Evolutionary conservation across 164 flowering plant genomes (phyloP).

Genomic region (Sedum album): DNA sequence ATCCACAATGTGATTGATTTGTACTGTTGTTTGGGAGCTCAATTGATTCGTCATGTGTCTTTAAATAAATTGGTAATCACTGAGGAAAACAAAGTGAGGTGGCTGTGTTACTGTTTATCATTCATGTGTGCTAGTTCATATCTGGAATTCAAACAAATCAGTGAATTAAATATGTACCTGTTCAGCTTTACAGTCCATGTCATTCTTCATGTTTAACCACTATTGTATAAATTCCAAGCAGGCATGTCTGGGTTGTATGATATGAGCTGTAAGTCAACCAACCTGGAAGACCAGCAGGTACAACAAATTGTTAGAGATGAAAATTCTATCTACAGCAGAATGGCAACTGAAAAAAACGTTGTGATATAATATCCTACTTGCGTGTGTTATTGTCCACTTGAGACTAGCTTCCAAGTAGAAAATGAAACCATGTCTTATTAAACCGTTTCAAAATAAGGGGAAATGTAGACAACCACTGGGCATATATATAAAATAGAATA

Average conservation of each 20-base stretch:
- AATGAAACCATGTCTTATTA: too few relatives aligned
- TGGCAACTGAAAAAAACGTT: too few relatives aligned
- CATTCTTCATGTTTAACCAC: background rate
- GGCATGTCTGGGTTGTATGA: background rate
- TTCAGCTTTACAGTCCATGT: background rate
- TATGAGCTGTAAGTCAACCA: background rate
- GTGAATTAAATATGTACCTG: too few relatives aligned
- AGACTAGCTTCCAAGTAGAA: too few relatives aligned
- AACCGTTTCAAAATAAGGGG: too few relatives aligned
- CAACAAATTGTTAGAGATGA: background rate
- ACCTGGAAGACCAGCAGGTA: background rate
- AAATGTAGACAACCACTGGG: too few relatives aligned
- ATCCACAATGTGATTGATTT: background rate
- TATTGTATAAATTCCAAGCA: background rate
- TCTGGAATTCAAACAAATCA: background rate
- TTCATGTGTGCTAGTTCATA: background rate
- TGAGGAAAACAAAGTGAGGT: background rate
- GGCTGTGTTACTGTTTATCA: too few relatives aligned
- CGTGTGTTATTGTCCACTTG: too few relatives aligned
- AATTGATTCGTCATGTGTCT: background rate
- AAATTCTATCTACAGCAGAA: background rate
- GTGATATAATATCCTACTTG: too few relatives aligned
- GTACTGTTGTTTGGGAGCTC: background rate
- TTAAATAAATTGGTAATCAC: too few relatives aligned
- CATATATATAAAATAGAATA: too few relatives aligned